Conservation (phyloP, 2,329 filamentous ascomycete genomes). For the Trichoderma simmonsii region DNA sequence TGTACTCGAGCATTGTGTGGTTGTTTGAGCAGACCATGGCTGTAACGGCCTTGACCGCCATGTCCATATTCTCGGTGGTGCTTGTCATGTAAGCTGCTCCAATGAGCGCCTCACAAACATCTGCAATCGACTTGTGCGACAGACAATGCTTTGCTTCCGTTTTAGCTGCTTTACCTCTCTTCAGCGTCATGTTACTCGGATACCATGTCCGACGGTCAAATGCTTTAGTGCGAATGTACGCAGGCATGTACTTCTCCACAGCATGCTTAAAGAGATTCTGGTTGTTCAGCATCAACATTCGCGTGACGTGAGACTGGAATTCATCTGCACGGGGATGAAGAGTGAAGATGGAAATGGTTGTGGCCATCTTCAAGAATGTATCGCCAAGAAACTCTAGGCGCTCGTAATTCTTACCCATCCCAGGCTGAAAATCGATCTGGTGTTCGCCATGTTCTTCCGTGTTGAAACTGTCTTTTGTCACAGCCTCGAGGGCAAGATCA, state of each 20-base stretch:
- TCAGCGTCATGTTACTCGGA: conserved; percentile 66
- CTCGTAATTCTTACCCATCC: conserved; percentile 95
- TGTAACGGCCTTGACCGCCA: conserved; percentile 62
- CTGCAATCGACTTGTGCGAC: conserved; percentile 85
- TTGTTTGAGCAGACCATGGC: conserved; percentile 65
- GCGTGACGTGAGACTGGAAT: conserved; percentile 81
- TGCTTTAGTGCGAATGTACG: conserved; percentile 76
- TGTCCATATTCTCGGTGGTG: conserved; percentile 44
- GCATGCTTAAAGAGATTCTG: conserved; percentile 81
- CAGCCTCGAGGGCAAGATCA: conserved; percentile 74
- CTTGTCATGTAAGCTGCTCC: conserved; percentile 70
- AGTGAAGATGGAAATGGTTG: conserved; percentile 81
- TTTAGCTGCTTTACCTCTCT: conserved; percentile 64
- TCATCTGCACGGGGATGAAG: conserved; percentile 75
- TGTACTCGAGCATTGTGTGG: conserved; percentile 67
- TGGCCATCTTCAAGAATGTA: conserved; percentile 92
- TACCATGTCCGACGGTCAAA: conserved; percentile 90
- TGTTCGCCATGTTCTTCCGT: conserved; percentile 67
- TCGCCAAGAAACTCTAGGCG: conserved; percentile 91
- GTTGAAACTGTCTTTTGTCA: conserved; percentile 91
- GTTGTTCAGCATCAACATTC: conserved; percentile 91
- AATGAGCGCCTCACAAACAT: conserved; percentile 92
- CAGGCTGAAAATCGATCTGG: conserved; percentile 70
- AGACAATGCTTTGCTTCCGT: conserved; percentile 58
- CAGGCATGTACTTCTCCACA: conserved; percentile 59